phyloP scores from a whole-genome alignment of 1,284 basidiomycete genomes.

The Ganoderma resinaceum region DNA sequence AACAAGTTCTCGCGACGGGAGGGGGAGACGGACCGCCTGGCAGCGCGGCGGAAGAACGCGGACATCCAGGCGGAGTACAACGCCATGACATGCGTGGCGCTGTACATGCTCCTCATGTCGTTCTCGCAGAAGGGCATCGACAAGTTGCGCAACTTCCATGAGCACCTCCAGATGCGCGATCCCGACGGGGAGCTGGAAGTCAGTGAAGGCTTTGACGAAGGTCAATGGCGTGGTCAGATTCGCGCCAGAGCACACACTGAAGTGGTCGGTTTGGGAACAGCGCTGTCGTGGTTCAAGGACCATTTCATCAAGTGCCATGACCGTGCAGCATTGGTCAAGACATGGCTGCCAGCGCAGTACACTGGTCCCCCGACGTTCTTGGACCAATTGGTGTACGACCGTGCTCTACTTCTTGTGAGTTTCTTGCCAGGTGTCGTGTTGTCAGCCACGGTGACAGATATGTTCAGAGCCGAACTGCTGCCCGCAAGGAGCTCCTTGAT shows the following conservation, averaged over 20 bases:
- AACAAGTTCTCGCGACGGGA: slow-evolving; percentile 72
- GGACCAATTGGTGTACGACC: slow-evolving; percentile 84
- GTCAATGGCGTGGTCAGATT: slow-evolving; percentile 46
- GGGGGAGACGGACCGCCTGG: slow-evolving; percentile 75
- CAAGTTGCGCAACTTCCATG: slow-evolving; percentile 71
- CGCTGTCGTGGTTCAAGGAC: slow-evolving; percentile 78
- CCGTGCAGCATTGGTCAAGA: slow-evolving; percentile 77
- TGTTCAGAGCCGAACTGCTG: slow-evolving; percentile 87
- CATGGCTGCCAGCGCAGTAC: slow-evolving; percentile 80
- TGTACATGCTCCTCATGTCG: slow-evolving; percentile 93
- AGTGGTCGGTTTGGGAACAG: slow-evolving; percentile 43
- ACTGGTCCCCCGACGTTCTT: slow-evolving; percentile 77
- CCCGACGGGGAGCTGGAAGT: slow-evolving; percentile 74
- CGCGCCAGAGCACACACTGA: slow-evolving; percentile 17
- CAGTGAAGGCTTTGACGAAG: slow-evolving; percentile 81
- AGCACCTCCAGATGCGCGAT: slow-evolving; percentile 79
- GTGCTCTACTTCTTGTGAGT: slow-evolving; percentile 72
- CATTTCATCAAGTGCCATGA: slow-evolving; percentile 82
- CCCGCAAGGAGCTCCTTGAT: slow-evolving; percentile 89
- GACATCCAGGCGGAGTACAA: slow-evolving; percentile 81
- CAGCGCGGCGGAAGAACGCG: slow-evolving; percentile 67
- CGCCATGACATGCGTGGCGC: slow-evolving; percentile 84
- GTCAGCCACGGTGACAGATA: not conserved
- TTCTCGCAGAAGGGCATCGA: slow-evolving; percentile 94
- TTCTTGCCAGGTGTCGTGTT: not conserved